Percentiles rank a stretch among this genome's conserved stretches.
Conservation (phyloP, 2,329 filamentous ascomycete genomes). For the Colletotrichum coccodes region DNA sequence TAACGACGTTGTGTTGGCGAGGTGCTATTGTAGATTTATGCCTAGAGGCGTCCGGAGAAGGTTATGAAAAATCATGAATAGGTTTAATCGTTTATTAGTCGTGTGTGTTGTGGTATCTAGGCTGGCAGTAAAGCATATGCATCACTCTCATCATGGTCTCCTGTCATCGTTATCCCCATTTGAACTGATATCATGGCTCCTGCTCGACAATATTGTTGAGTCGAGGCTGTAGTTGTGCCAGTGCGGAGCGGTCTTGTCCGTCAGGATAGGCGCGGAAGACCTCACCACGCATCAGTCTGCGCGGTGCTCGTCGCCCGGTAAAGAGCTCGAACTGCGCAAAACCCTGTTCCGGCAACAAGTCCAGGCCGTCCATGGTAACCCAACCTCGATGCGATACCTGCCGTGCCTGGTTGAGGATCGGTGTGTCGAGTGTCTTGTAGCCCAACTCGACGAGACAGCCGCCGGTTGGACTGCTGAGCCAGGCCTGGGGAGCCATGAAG, state of each 20-base stretch:
- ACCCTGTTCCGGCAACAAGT: constrained; percentile 81
- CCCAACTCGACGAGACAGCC: constrained; percentile 81
- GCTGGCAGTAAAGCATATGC: not conserved
- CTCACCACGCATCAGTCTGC: constrained; percentile 76
- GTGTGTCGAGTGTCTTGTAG: constrained; percentile 79
- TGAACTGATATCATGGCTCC: constrained; percentile 43
- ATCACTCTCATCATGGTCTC: not conserved
- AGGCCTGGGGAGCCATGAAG: constrained; percentile 74
- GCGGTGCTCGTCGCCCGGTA: constrained; percentile 76
- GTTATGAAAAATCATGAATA: not conserved
- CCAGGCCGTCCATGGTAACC: constrained; percentile 81
- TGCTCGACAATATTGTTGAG: constrained; percentile 52
- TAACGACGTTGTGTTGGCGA: not conserved
- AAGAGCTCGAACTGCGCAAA: constrained; percentile 87
- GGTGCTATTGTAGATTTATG: not conserved
- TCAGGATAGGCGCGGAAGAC: constrained; percentile 60
- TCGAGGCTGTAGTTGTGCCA: constrained; percentile 51
- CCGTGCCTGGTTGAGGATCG: constrained; percentile 75
- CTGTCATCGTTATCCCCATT: constrained; percentile 1
- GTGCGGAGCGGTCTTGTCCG: constrained; percentile 51
- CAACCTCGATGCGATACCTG: constrained; percentile 69
- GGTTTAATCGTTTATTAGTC: constrained; percentile 24
- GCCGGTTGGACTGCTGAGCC: constrained; percentile 78
- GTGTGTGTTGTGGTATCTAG: constrained; percentile 22
- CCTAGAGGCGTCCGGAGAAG: not conserved